A percentile compares a stretch with the other conserved stretches of the same genome.
Evolutionary conservation across 164 flowering plant species (phyloP).

Genomic region (Piper betle): DNA sequence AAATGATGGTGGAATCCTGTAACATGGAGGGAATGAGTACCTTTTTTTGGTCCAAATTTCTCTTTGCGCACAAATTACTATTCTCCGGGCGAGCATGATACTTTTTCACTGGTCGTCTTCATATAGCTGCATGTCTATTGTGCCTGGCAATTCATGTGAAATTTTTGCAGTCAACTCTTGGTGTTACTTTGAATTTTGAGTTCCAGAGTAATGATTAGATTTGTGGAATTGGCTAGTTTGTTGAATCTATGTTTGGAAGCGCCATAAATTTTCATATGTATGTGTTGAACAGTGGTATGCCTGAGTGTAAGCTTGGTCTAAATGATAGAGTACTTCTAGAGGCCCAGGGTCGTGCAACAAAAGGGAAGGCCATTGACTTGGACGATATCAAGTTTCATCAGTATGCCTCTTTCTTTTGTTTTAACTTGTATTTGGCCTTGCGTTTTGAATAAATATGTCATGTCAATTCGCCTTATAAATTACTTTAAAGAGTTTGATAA

Average conservation of each 20-base stretch:
- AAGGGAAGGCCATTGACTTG: slow-evolving; percentile 95
- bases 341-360: slow-evolving; percentile 90
- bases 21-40: no score
- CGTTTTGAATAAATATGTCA: no score
- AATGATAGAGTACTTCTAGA: slow-evolving; percentile 90
- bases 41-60: no score
- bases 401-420: slow-evolving; percentile 31
- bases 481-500: no score
- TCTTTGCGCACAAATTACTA: no score
- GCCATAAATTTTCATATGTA: not conserved
- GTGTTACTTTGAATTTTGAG: not conserved
- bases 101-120: no score
- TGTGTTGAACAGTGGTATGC: slow-evolving; percentile 82
- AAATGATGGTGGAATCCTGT: no score
- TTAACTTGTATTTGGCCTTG: no score
- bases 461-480: not conserved
- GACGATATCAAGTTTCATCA: slow-evolving; percentile 99
- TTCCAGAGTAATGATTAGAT: not conserved
- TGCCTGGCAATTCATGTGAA: no score
- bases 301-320: slow-evolving; percentile 96
- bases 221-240: not conserved
- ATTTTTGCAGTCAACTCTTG: no score
- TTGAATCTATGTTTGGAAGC: not conserved
- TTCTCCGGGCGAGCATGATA: no score
- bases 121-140: no score